Conservation (phyloP, 352 stramenopile species). For the Thraustochytrium striatum region DNA sequence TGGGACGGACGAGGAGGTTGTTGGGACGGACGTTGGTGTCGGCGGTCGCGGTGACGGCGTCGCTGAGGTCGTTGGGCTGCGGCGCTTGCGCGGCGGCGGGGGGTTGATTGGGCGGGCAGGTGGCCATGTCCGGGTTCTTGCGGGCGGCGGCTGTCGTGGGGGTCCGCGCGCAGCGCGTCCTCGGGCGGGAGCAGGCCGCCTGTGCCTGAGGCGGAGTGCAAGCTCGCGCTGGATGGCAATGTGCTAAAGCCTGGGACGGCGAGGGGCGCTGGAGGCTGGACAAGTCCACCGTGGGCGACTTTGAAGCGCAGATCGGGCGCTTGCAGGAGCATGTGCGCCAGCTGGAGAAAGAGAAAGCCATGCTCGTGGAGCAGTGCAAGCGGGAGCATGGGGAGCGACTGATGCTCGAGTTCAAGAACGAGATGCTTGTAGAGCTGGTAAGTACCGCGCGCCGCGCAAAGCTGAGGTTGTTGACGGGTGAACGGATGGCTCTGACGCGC, state of each 20-base stretch:
- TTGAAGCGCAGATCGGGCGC: conserved; percentile 28
- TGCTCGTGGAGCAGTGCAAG: not conserved
- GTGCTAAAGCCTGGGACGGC: conserved; percentile 11
- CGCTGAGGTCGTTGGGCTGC: no score
- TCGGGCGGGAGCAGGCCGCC: conserved; percentile 12
- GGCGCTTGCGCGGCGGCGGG: no score
- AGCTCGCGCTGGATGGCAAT: conserved; percentile 25
- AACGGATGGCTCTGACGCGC: not conserved
- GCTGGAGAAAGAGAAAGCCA: conserved; percentile 31
- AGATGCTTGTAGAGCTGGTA: conserved; percentile 35
- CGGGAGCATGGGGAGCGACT: not conserved
- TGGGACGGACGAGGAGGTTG: no score
- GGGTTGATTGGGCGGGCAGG: no score
- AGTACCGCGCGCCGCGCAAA: not conserved
- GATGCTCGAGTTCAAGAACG: conserved; percentile 33
- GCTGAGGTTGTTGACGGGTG: not conserved
- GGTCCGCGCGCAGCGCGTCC: not conserved
- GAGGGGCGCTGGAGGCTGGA: conserved; percentile 5
- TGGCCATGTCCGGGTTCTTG: conserved; percentile 31
- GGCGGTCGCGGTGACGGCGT: no score
- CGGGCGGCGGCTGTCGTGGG: conserved; percentile 30
- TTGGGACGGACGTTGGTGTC: no score
- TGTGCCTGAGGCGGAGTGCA: conserved; percentile 32
- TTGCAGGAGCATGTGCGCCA: conserved; percentile 20
- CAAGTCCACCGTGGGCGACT: conserved; percentile 31